A percentile compares a stretch with the other conserved stretches of the same genome.
Evolutionary conservation across 2,329 filamentous ascomycete species (phyloP).

Genomic region (Ceratocystis albifundus): DNA sequence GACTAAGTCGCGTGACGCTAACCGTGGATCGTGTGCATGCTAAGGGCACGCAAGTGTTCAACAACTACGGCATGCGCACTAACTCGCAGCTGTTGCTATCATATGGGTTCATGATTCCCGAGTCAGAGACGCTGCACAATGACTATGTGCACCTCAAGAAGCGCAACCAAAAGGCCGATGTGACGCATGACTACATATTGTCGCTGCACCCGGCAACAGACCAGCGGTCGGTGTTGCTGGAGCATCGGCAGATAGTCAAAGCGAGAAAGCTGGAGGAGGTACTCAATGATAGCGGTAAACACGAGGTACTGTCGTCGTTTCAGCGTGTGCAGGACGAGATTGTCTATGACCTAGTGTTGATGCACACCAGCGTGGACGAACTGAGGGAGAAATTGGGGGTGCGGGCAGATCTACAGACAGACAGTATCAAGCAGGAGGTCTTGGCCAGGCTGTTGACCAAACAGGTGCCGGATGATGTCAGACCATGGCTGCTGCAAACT

Average conservation of each 20-base stretch:
- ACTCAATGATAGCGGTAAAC: slow-evolving; percentile 30
- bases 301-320: slow-evolving; percentile 30
- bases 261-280: slow-evolving; percentile 22
- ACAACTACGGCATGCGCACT: slow-evolving; percentile 64
- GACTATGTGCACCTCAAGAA: slow-evolving; percentile 49
- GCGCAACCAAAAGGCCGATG: slow-evolving; percentile 29
- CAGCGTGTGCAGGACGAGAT: slow-evolving; percentile 43
- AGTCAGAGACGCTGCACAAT: slow-evolving; percentile 41
- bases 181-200: slow-evolving; percentile 38
- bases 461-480: slow-evolving; percentile 27
- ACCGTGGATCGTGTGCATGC: slow-evolving; percentile 34
- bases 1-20: slow-evolving; percentile 33
- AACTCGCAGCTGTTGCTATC: slow-evolving; percentile 58
- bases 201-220: slow-evolving; percentile 41
- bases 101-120: slow-evolving; percentile 49
- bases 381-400: slow-evolving; percentile 3
- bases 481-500: slow-evolving; percentile 30
- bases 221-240: slow-evolving; percentile 36
- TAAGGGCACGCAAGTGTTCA: slow-evolving; percentile 48
- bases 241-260: slow-evolving; percentile 1
- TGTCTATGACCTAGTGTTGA: slow-evolving; percentile 39
- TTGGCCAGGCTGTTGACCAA: slow-evolving; percentile 20
- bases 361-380: slow-evolving; percentile 27
- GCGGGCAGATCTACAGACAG: background rate
- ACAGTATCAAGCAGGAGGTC: slow-evolving; percentile 23